Evolutionary conservation across 345 rosid species (phyloP), one percentile per base, ranked within the genome.

Genomic region (Citrus mangshanensis): DNA sequence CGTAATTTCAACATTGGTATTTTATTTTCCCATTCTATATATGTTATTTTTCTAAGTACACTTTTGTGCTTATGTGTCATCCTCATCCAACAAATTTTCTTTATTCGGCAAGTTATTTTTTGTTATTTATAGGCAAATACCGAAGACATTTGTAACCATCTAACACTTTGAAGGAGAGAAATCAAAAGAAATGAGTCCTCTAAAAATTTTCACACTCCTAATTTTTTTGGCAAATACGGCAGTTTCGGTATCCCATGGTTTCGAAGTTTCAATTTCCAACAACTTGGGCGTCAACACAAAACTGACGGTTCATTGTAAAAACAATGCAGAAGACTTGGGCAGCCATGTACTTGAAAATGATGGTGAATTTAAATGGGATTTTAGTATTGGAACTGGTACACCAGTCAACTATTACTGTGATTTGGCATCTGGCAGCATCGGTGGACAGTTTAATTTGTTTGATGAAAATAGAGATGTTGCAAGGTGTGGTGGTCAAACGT

Each of bases 391-490:
- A 12, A 37, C 13, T 37, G 55, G 72, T 38, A 12, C 55, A 6
- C 4, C 42, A 8, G 27, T 4, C 28, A 38, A 35, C 12, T 70
- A 69, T 59, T 24, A 14, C 9, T 78, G 81, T 51, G 68, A 79
- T 30, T 55, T 73, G 81, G 56, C 73, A 16, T 38, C 38, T 35
- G 65, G n/a, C 19, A 8, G 1, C 6, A 30, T 28, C 18, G 34
- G 37, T 5, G 82, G 82, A 19, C 34, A 73, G 27, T 79, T 79
- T 66, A 46, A n/a, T 19, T 64, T 74, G 25, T 79, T 73, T 38
- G 28, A 58, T n/a, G 74, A 66, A 51, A 21, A 1, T 2, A n/a
- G 54, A 59, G 82, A 79, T 12, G 59, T 59, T 0, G 13, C 2
- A 22, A 25, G 78, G 25, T 74, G 78, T 34, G 74, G 60, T 6